phyloP scores from a whole-genome alignment of 2,329 filamentous ascomycete genomes.

The Talaromyces sp. region DNA sequence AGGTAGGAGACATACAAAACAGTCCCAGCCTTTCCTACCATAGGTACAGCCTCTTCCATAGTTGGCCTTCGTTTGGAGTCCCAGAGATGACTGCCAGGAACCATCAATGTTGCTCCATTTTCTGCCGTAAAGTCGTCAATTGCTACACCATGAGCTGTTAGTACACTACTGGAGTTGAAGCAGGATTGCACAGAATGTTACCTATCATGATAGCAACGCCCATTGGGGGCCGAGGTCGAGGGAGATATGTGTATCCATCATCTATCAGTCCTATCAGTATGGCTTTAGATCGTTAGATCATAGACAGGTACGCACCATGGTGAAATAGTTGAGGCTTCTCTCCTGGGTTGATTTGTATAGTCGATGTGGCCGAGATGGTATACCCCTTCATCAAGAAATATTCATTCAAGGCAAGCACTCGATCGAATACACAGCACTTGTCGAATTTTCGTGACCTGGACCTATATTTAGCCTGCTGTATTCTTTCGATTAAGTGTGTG shows the following conservation, averaged over 20 bases:
- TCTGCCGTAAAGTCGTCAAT: conserved; percentile 32
- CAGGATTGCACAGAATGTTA: conserved; percentile 20
- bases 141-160: conserved; percentile 19
- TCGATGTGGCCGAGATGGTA: conserved; percentile 36
- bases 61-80: conserved; percentile 23
- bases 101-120: conserved; percentile 37
- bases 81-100: conserved; percentile 39
- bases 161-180: background rate
- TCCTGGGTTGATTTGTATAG: conserved; percentile 40
- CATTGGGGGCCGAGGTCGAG: conserved; percentile 35
- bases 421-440: conserved; percentile 34
- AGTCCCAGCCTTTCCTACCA: conserved; percentile 37
- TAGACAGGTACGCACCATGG: conserved; percentile 24
- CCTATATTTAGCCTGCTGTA: background rate
- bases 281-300: background rate
- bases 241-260: conserved; percentile 31
- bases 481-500: background rate
- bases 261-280: conserved; percentile 18
- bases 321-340: conserved; percentile 38
- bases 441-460: conserved; percentile 35
- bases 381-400: conserved; percentile 41
- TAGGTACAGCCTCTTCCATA: conserved; percentile 31
- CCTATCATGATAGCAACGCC: conserved; percentile 34
- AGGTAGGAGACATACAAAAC: conserved; percentile 26
- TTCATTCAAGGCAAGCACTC: conserved; percentile 40